Percentiles rank a stretch among this genome's conserved stretches.
phyloP scores from a whole-genome alignment of 2,329 filamentous ascomycete species.

The Parastagonospora avenae region DNA sequence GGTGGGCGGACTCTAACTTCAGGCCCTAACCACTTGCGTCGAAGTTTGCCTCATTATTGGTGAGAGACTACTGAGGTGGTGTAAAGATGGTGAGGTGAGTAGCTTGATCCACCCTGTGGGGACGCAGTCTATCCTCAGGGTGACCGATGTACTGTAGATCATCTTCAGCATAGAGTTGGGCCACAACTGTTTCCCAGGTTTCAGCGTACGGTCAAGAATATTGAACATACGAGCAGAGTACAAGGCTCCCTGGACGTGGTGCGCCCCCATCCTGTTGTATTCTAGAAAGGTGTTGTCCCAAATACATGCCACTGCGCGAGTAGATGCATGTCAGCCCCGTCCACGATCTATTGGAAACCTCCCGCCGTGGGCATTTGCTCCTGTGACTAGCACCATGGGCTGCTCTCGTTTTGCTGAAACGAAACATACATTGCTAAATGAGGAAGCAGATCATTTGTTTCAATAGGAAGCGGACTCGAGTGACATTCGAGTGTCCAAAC shows the following conservation, averaged over 20 bases:
- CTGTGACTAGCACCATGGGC: slow-evolving; percentile 1
- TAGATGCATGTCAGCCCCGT: background rate
- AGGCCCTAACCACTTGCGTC: background rate
- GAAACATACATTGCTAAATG: slow-evolving; percentile 29
- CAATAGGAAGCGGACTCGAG: slow-evolving; percentile 13
- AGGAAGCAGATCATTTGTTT: slow-evolving; percentile 22
- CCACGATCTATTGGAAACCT: background rate
- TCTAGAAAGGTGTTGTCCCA: too few relatives aligned
- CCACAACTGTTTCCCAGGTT: background rate
- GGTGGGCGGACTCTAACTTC: slow-evolving; percentile 11
- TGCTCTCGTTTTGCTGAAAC: slow-evolving; percentile 6
- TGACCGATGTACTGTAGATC: background rate
- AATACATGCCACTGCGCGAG: too few relatives aligned
- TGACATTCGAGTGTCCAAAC: slow-evolving; percentile 15
- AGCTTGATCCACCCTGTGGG: slow-evolving; percentile 16
- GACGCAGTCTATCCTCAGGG: slow-evolving; percentile 18
- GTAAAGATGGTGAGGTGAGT: slow-evolving; percentile 21
- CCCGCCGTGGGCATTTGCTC: slow-evolving; percentile 1
- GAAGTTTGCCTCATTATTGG: slow-evolving; percentile 13
- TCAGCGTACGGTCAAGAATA: slow-evolving; percentile 1
- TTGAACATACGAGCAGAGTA: background rate
- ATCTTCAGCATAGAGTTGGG: background rate
- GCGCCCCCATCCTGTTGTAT: background rate
- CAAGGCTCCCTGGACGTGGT: background rate
- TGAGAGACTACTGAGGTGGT: slow-evolving; percentile 19